Percentiles rank a stretch among this genome's conserved stretches.
Conservation (phyloP, 257 asterid species). For the Petrea volubilis region DNA sequence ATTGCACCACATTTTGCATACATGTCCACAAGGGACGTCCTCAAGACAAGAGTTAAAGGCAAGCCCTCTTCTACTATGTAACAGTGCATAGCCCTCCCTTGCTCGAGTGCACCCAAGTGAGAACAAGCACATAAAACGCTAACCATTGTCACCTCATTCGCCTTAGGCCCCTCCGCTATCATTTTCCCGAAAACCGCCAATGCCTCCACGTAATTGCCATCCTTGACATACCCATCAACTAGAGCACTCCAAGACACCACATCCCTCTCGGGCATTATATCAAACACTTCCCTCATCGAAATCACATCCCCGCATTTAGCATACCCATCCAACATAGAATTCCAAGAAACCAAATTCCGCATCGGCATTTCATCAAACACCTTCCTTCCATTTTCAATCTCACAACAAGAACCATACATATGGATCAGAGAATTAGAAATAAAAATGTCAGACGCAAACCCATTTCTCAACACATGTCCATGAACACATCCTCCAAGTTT, state of each 20-base stretch:
- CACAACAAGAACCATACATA: constrained; percentile 60
- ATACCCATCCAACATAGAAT: constrained; percentile 69
- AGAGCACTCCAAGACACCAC: constrained; percentile 90
- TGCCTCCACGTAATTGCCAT: constrained; percentile 47
- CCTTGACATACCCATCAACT: constrained; percentile 79
- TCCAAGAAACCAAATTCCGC: constrained; percentile 70
- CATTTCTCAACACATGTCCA: constrained; percentile 43
- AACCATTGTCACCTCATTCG: constrained; percentile 81
- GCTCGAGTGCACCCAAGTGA: constrained; percentile 74
- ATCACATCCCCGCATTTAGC: constrained; percentile 64
- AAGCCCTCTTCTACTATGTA: constrained; percentile 44
- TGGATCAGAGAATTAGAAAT: constrained; percentile 70
- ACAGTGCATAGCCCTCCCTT: constrained; percentile 58
- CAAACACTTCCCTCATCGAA: constrained; percentile 58
- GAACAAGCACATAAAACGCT: constrained; percentile 74
- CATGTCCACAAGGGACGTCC: constrained; percentile 77
- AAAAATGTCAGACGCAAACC: constrained; percentile 45
- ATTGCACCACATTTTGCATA: constrained; percentile 81
- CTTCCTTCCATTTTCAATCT: constrained; percentile 40
- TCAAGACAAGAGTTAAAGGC: constrained; percentile 50
- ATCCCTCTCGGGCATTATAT: constrained; percentile 59
- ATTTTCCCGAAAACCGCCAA: constrained; percentile 47
- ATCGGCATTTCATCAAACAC: constrained; percentile 69
- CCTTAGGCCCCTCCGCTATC: constrained; percentile 39
- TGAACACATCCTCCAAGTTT: constrained; percentile 50